phyloP scores from a whole-genome alignment of 73 alveolate species.

The Urostyla sp. region DNA sequence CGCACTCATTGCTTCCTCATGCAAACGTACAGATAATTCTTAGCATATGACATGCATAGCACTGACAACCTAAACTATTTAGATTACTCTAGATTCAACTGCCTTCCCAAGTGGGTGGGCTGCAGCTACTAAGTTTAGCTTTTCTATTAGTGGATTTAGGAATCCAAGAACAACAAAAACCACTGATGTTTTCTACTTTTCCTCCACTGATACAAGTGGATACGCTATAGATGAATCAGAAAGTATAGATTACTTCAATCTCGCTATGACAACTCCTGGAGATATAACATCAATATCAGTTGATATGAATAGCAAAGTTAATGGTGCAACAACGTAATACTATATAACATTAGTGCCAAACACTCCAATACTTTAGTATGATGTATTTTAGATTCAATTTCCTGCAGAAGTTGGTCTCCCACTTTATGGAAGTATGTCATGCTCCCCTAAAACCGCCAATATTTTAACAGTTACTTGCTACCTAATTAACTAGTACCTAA shows the following conservation, averaged over 20 bases:
- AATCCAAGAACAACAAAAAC: constrained; percentile 48
- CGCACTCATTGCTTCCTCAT: not conserved
- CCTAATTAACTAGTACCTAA: not conserved
- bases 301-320: not conserved
- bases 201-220: constrained; percentile 5
- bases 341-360: constrained; percentile 10
- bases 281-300: not conserved
- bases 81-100: constrained; percentile 3
- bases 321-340: constrained; percentile 39
- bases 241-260: not conserved
- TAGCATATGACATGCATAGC: constrained; percentile 27
- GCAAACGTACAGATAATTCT: not conserved
- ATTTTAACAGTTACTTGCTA: constrained; percentile 18
- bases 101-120: constrained; percentile 17
- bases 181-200: constrained; percentile 9
- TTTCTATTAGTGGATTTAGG: constrained; percentile 44
- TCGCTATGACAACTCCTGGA: constrained; percentile 28
- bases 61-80: not conserved
- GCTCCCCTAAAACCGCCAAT: not conserved
- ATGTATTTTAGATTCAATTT: not conserved
- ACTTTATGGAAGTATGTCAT: not conserved
- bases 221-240: constrained; percentile 29
- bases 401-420: constrained; percentile 47
- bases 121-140: not conserved
- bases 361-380: constrained; percentile 19